phyloP scores from a whole-genome alignment of 2,329 filamentous ascomycete genomes.

The Diaporthe vexans region DNA sequence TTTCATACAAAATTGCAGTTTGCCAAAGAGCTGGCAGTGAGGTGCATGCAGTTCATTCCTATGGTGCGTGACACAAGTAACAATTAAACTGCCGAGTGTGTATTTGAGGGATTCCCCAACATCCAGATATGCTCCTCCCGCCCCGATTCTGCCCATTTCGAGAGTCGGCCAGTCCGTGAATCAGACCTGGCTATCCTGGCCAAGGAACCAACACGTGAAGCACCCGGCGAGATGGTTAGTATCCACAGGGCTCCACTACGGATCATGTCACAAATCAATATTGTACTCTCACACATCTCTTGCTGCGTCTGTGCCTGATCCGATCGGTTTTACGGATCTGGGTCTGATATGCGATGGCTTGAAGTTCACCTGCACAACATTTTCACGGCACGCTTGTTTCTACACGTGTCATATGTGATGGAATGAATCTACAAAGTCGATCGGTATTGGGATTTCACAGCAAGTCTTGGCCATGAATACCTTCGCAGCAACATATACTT shows the following conservation, averaged over 20 bases:
- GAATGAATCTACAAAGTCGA: not conserved
- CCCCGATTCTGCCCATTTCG: not conserved
- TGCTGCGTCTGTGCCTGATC: not conserved
- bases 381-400: not conserved
- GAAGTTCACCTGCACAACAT: not conserved
- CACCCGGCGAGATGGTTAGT: not conserved
- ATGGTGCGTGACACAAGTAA: not conserved
- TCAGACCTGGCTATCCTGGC: not conserved
- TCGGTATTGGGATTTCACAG: too few relatives aligned
- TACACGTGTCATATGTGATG: too few relatives aligned
- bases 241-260: slow-evolving; percentile 4
- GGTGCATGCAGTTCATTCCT: not conserved
- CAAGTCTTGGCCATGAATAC: too few relatives aligned
- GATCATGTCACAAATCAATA: not conserved
- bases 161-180: not conserved
- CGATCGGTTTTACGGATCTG: not conserved
- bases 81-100: not conserved
- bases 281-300: not conserved
- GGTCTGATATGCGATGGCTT: not conserved
- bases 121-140: not conserved
- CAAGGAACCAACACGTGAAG: not conserved
- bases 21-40: not conserved
- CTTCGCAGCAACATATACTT: not conserved
- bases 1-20: not conserved
- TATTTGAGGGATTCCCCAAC: not conserved